phyloP scores from a whole-genome alignment of 768 basidiomycete genomes.

The Pleurotus citrinopileatus region DNA sequence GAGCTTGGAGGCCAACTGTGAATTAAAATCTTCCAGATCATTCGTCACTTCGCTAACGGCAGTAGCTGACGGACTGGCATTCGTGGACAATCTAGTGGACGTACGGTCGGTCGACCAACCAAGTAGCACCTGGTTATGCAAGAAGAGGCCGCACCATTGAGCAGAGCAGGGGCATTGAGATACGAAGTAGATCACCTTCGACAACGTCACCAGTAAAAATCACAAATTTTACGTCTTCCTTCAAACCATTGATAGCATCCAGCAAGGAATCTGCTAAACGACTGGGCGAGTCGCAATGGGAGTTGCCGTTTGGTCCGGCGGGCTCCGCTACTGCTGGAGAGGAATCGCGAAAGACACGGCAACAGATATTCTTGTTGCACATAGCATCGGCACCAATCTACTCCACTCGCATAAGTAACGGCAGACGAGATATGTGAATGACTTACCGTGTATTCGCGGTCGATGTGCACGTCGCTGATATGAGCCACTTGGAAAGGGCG shows the following conservation, averaged over 20 bases:
- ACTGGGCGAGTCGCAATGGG: constrained; percentile 32
- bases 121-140: constrained; percentile 19
- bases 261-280: constrained; percentile 35
- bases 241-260: constrained; percentile 22
- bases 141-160: neutral
- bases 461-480: constrained; percentile 39
- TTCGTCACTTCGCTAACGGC: constrained; percentile 21
- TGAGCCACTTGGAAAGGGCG: constrained; percentile 31
- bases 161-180: neutral
- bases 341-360: constrained; percentile 25
- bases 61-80: neutral
- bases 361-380: constrained; percentile 38
- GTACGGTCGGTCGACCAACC: constrained; percentile 27
- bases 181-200: constrained; percentile 20
- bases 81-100: constrained; percentile 6
- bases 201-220: constrained; percentile 42
- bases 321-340: constrained; percentile 21
- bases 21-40: constrained; percentile 26
- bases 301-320: constrained; percentile 28
- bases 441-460: constrained; percentile 30
- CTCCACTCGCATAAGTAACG: neutral
- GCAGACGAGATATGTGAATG: neutral
- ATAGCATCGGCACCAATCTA: constrained; percentile 32
- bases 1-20: constrained; percentile 23
- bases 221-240: constrained; percentile 22